These are phyloP conservation scores for Lachnellula arida DNA, from an alignment of 2,329 filamentous ascomycete species.

Conservation along the genomic window DNA sequence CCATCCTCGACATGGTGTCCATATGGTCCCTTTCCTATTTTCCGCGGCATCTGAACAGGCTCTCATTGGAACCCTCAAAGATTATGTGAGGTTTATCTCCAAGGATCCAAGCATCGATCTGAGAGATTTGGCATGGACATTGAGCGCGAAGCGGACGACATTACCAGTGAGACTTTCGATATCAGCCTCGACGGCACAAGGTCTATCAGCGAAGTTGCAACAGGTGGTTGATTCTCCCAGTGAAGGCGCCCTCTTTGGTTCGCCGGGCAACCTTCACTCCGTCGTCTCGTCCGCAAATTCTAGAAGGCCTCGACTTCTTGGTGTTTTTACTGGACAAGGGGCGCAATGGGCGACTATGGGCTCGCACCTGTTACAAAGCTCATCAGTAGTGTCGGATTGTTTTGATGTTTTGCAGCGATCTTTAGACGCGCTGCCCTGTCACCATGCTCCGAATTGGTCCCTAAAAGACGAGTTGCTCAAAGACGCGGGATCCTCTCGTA, in stretches of 20 bases:
- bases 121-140: no score
- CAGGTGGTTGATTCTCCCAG: no score
- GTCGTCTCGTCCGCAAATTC: no score
- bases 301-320: not conserved
- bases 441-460: slow-evolving; percentile 6
- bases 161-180: no score
- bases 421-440: not conserved
- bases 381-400: slow-evolving; percentile 15
- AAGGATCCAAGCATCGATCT: not conserved
- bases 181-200: no score
- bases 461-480: slow-evolving; percentile 26
- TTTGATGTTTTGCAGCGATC: not conserved
- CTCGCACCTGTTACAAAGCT: slow-evolving; percentile 6
- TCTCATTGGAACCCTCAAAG: not conserved
- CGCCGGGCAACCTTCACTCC: no score
- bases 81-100: not conserved
- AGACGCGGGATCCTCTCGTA: slow-evolving; percentile 27
- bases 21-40: slow-evolving; percentile 5
- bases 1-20: no score
- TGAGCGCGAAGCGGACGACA: no score
- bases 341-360: slow-evolving; percentile 28
- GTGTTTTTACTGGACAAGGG: slow-evolving; percentile 30
- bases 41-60: slow-evolving; percentile 9
- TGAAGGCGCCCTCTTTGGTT: no score
- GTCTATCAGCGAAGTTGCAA: no score